Conservation (phyloP, 805 yeast species). For the Saccharomycopsis fermentans region DNA sequence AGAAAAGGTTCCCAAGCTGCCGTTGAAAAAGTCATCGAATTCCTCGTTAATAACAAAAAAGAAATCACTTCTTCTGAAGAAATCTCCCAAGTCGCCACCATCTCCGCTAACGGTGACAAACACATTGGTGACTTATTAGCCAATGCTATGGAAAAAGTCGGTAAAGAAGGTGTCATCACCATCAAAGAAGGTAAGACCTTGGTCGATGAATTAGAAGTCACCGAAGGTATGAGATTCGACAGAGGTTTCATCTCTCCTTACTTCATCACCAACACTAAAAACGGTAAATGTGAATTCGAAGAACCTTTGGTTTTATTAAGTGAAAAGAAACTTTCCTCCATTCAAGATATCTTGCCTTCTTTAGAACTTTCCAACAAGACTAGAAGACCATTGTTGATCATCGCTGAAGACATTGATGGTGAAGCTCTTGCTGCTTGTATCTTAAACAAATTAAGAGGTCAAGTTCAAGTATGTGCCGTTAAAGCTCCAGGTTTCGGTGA, state of each 20-base stretch:
- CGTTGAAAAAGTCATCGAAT: constrained; percentile 83
- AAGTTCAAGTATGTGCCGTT: constrained; percentile 94
- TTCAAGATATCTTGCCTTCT: constrained; percentile 87
- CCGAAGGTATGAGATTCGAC: constrained; percentile 97
- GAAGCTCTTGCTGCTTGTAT: constrained; percentile 98
- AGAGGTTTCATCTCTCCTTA: constrained; percentile 96
- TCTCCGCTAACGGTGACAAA: constrained; percentile 91
- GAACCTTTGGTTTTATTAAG: constrained; percentile 81
- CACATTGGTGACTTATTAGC: constrained; percentile 90
- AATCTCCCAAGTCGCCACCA: constrained; percentile 96
- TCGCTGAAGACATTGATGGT: constrained; percentile 95
- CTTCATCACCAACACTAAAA: constrained; percentile 88
- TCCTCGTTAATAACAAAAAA: constrained; percentile 74
- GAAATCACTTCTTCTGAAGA: constrained; percentile 91
- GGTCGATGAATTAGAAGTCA: constrained; percentile 92
- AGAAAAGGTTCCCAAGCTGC: constrained; percentile 97
- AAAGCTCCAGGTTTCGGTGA: constrained; percentile 99
- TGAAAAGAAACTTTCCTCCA: constrained; percentile 86
- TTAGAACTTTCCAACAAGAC: constrained; percentile 86
- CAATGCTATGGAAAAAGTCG: constrained; percentile 96
- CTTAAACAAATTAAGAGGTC: constrained; percentile 94
- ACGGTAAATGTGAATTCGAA: constrained; percentile 90
- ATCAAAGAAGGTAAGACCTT: constrained; percentile 95
- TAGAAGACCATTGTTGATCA: constrained; percentile 84
- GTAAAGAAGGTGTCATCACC: constrained; percentile 97